Percentiles rank a stretch among this genome's conserved stretches.
These are phyloP conservation scores for Sphenostylis stenocarpa DNA, from an alignment of 306 rosid genomes.

Conservation along the genomic window DNA sequence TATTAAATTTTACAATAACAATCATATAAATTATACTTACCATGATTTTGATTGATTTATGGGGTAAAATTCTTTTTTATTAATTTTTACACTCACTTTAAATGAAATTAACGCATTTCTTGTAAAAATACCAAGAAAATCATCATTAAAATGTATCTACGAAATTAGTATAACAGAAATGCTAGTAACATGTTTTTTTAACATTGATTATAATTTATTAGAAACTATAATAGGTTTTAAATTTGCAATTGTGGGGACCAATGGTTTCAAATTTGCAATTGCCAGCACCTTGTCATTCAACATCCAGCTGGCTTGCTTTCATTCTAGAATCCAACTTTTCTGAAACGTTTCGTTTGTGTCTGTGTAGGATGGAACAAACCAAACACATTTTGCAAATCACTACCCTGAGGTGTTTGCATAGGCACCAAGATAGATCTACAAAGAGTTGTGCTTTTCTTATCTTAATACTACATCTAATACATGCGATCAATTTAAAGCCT, in stretches of 20 bases:
- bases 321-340: slow-evolving; percentile 34
- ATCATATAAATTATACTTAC: too few species aligned
- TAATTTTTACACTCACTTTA: too few species aligned
- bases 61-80: too few species aligned
- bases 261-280: slow-evolving; percentile 24
- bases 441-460: background rate
- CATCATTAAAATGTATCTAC: background rate
- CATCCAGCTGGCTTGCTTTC: slow-evolving; percentile 47
- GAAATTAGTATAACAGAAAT: background rate
- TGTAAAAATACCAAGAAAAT: background rate
- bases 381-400: slow-evolving; percentile 20
- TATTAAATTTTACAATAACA: too few species aligned
- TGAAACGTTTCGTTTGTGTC: slow-evolving; percentile 22
- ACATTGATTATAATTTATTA: too few species aligned
- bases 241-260: slow-evolving; percentile 35
- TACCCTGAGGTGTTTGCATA: background rate
- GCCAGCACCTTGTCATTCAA: slow-evolving; percentile 40
- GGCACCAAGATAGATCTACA: slow-evolving; percentile 21
- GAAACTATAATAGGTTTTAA: too few species aligned
- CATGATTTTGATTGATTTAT: too few species aligned
- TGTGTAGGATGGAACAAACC: slow-evolving; percentile 11
- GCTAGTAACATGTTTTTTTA: too few species aligned
- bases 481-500: slow-evolving; percentile 9
- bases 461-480: background rate
- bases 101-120: background rate